Evolutionary conservation across 2,329 filamentous ascomycete genomes (phyloP).

Genomic region (Colletotrichum tropicicola): DNA sequence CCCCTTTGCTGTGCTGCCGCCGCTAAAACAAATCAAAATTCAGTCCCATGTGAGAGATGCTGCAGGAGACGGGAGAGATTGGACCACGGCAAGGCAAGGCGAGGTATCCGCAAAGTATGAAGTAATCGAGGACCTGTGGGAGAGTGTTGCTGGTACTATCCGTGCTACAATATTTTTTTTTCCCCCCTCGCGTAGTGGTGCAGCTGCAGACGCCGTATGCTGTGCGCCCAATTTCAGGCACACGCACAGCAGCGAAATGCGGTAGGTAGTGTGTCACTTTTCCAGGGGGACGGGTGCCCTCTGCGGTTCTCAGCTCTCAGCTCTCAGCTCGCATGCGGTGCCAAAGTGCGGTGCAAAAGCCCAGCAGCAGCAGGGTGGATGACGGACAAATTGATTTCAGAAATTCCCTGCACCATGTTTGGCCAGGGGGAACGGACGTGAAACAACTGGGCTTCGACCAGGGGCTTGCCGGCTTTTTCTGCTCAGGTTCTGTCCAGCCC

Average conservation of each 20-base stretch:
- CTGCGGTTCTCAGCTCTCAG: too few relatives aligned
- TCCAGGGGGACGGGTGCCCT: not conserved
- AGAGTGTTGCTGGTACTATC: too few relatives aligned
- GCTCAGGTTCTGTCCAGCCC: not conserved
- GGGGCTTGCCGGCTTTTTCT: slow-evolving; percentile 3
- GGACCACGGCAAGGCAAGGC: not conserved
- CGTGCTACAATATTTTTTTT: not conserved
- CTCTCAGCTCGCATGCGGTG: too few relatives aligned
- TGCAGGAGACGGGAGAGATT: slow-evolving; percentile 16
- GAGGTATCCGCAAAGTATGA: not conserved
- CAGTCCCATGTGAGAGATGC: slow-evolving; percentile 10
- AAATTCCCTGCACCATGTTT: slow-evolving; percentile 14
- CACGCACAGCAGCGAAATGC: not conserved
- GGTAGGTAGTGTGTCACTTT: slow-evolving; percentile 2
- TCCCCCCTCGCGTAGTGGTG: not conserved
- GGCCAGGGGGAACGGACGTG: slow-evolving; percentile 22
- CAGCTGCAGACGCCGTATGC: slow-evolving; percentile 2
- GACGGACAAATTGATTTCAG: not conserved
- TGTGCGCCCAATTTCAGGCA: slow-evolving; percentile 21
- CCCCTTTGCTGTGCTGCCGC: slow-evolving; percentile 12
- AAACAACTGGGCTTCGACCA: slow-evolving; percentile 26
- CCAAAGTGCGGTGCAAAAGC: too few relatives aligned
- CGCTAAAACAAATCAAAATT: slow-evolving; percentile 9
- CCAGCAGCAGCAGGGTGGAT: slow-evolving; percentile 3
- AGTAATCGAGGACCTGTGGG: too few relatives aligned